Percentiles rank a stretch among this genome's conserved stretches.
phyloP scores from a whole-genome alignment of 1,284 basidiomycete genomes.

The Phylloporus sp. region DNA sequence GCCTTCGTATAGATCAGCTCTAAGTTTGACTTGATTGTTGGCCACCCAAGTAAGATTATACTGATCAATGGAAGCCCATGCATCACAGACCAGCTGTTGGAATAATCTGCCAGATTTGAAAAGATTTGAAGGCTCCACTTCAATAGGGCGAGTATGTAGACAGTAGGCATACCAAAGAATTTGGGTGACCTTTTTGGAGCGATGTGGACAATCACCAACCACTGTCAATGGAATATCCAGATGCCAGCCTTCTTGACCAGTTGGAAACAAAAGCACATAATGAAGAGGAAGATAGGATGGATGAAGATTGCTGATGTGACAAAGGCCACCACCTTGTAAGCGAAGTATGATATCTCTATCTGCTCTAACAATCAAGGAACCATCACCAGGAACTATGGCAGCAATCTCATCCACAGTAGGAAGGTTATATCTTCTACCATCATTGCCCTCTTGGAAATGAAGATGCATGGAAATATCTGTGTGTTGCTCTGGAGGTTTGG shows the following conservation, averaged over 20 bases:
- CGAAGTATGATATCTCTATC: conserved; percentile 16
- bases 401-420: conserved; percentile 18
- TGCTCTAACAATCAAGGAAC: conserved; percentile 8
- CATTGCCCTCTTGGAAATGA: not conserved
- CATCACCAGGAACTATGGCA: conserved; percentile 7
- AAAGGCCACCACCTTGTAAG: not conserved
- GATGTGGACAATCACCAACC: not conserved
- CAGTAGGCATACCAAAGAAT: conserved; percentile 20
- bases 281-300: conserved; percentile 41
- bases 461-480: not conserved
- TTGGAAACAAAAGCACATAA: conserved; percentile 47
- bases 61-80: conserved; percentile 41
- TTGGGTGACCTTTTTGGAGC: conserved; percentile 22
- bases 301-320: conserved; percentile 18
- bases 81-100: conserved; percentile 17
- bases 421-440: not conserved
- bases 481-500: not conserved
- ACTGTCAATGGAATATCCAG: conserved; percentile 23
- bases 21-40: conserved; percentile 42
- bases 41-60: conserved; percentile 31
- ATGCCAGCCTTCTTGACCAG: conserved; percentile 38
- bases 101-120: conserved; percentile 44
- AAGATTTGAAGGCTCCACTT: conserved; percentile 25
- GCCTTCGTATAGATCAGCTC: conserved; percentile 33
- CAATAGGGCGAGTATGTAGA: not conserved